These are phyloP conservation scores for Saturnispora zaruensis DNA, from an alignment of 805 yeast species.

Conservation along the genomic window DNA sequence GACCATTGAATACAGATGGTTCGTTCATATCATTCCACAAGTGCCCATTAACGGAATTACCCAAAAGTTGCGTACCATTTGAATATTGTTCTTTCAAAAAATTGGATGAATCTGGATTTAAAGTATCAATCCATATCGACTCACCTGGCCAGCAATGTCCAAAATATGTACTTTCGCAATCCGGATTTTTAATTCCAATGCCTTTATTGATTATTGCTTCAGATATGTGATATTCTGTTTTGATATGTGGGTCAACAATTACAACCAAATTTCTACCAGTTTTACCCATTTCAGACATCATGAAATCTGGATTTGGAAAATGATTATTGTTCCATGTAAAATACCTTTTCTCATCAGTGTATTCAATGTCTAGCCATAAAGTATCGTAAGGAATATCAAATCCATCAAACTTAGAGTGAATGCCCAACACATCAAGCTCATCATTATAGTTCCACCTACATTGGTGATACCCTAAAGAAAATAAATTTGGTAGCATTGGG, in stretches of 20 bases:
- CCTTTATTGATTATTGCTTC: conserved; percentile 39
- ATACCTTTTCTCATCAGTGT: conserved; percentile 76
- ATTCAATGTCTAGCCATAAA: conserved; percentile 93
- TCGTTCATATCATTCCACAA: conserved; percentile 99
- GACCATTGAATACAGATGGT: conserved; percentile 91
- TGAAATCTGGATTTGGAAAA: conserved; percentile 66
- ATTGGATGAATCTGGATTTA: conserved; percentile 50
- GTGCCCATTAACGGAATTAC: conserved; percentile 54
- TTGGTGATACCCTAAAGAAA: conserved; percentile 87
- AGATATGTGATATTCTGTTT: conserved; percentile 59
- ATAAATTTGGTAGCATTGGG: conserved; percentile 62
- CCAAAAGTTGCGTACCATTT: conserved; percentile 38
- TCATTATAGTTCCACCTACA: conserved; percentile 97
- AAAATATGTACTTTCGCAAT: conserved; percentile 36
- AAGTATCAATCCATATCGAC: conserved; percentile 85
- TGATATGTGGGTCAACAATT: conserved; percentile 88
- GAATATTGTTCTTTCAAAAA: conserved; percentile 52
- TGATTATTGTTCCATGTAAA: conserved; percentile 78
- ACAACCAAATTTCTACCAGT: conserved; percentile 77
- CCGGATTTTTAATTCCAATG: conserved; percentile 43
- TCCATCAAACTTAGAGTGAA: conserved; percentile 62
- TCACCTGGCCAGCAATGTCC: conserved; percentile 99
- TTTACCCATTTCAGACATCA: conserved; percentile 56
- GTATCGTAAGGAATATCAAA: conserved; percentile 76
- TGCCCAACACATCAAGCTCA: conserved; percentile 72